Base-by-base conservation (phyloP, 805 yeast species). In the Teunomyces cretensis region DNA sequence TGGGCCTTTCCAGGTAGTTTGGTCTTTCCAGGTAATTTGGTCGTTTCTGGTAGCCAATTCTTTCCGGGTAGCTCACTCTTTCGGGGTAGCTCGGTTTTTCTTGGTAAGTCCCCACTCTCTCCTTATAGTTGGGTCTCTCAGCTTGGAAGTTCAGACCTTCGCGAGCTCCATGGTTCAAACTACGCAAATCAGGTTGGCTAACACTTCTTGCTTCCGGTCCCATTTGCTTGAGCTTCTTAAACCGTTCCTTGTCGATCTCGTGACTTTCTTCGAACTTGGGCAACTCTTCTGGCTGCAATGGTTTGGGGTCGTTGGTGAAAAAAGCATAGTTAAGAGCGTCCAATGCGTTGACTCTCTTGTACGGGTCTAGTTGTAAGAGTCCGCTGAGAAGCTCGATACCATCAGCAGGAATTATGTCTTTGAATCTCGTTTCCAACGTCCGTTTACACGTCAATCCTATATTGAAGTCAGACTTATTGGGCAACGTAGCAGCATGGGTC, bases 231-330 rank as follows among this genome's bases (percentile, higher is more conserved):
- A 59, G 70, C 70, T 61, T 74, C 75, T 66, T 77, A 74, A 67
- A 72, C 51, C 80, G 72, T 50, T 80, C 80, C 39, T 80, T 80
- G 64, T 89, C 97, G 19, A 90, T 78, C 63, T 92, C 98, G 62
- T 94, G 97, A 49, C 96, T 81, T 51, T 91, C 96, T 52, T 86
- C 91, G 52, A 85, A 86, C 24, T 75, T 76, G 3, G 89, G 86
- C 17, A 90, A 66, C 14, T 76, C 78, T 6, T 57, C 57, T 0
- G 82, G 79, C 11, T 53, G 41, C 31, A 81, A 71, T 0, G 96
- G 89, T 16, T 76, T 51, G 0, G 97, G 97, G 0, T 75, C 82
- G 3, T 69, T 70, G 13, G 61, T 70, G 65, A 94, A 90, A 67
- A 83, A 94, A 1, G 66, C 70, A 53, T 88, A 90, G 12, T 76